Conservation (phyloP, 225 moss, liverwort and hornwort genomes). For the Takakia lepidozioides region DNA sequence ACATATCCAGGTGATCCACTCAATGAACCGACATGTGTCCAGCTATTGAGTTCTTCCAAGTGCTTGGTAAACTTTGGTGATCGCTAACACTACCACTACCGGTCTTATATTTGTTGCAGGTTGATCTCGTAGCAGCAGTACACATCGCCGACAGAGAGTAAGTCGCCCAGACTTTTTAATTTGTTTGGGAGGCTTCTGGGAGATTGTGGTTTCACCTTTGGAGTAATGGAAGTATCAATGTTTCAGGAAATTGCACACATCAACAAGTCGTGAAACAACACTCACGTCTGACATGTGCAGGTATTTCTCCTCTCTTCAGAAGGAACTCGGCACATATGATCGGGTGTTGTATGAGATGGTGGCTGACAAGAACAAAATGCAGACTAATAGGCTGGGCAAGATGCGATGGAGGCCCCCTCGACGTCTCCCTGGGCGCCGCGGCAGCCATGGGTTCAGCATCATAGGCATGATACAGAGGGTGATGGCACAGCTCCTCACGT, state of each 20-base stretch:
- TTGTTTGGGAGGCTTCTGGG: no score
- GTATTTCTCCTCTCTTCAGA: constrained; percentile 78
- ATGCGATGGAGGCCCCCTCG: constrained; percentile 94
- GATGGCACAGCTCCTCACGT: constrained; percentile 76
- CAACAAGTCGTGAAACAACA: no score
- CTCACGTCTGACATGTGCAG: no score
- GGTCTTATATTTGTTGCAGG: constrained; percentile 55
- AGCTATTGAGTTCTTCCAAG: no score
- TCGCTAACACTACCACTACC: no score
- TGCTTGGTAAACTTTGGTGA: no score
- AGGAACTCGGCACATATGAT: constrained; percentile 80
- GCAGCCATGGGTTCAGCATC: constrained; percentile 72
- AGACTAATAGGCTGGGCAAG: constrained; percentile 82
- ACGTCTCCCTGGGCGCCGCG: constrained; percentile 59
- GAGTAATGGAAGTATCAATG: no score
- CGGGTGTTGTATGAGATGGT: constrained; percentile 99
- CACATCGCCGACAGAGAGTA: constrained; percentile 95
- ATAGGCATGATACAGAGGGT: constrained; percentile 82
- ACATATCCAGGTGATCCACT: no score
- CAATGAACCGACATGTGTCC: no score
- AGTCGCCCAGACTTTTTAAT: constrained; percentile 23
- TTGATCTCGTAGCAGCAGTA: constrained; percentile 96
- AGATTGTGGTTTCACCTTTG: no score
- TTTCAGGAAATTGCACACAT: no score
- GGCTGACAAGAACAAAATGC: constrained; percentile 91